A percentile compares a stretch with the other conserved stretches of the same genome.
phyloP scores from a whole-genome alignment of 805 yeast genomes.

The Pichia californica region DNA sequence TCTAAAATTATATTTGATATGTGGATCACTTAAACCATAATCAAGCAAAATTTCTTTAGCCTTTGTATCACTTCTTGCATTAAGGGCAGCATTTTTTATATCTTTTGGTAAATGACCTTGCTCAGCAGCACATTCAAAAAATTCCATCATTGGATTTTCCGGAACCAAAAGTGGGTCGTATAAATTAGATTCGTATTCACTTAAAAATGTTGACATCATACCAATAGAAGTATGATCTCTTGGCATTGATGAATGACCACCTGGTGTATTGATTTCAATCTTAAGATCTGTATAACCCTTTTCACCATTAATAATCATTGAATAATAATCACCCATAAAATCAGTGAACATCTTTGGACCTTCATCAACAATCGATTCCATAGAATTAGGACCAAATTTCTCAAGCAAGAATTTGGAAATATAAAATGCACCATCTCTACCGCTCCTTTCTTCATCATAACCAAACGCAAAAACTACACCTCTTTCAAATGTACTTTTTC shows the following conservation, averaged over 20 bases:
- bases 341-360: slow-evolving; percentile 41
- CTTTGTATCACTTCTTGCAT: slow-evolving; percentile 20
- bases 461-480: slow-evolving; percentile 63
- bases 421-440: slow-evolving; percentile 53
- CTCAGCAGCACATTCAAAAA: slow-evolving; percentile 59
- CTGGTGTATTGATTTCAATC: slow-evolving; percentile 47
- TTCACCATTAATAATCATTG: slow-evolving; percentile 29
- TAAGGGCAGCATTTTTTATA: slow-evolving; percentile 10
- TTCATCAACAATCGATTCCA: slow-evolving; percentile 58
- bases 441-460: slow-evolving; percentile 73
- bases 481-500: slow-evolving; percentile 50
- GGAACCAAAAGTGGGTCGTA: slow-evolving; percentile 40
- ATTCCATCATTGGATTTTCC: slow-evolving; percentile 53
- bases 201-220: slow-evolving; percentile 52
- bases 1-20: slow-evolving; percentile 36
- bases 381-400: slow-evolving; percentile 53
- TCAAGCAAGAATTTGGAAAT: slow-evolving; percentile 42
- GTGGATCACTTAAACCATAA: slow-evolving; percentile 16
- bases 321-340: slow-evolving; percentile 23
- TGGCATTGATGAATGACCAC: slow-evolving; percentile 56
- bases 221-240: slow-evolving; percentile 77
- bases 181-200: slow-evolving; percentile 50
- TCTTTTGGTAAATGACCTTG: slow-evolving; percentile 26
- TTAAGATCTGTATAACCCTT: slow-evolving; percentile 36
- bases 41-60: slow-evolving; percentile 33